A percentile compares a stretch with the other conserved stretches of the same genome.
phyloP scores from a whole-genome alignment of 2,329 filamentous ascomycete genomes.

The Trichoderma sp. region DNA sequence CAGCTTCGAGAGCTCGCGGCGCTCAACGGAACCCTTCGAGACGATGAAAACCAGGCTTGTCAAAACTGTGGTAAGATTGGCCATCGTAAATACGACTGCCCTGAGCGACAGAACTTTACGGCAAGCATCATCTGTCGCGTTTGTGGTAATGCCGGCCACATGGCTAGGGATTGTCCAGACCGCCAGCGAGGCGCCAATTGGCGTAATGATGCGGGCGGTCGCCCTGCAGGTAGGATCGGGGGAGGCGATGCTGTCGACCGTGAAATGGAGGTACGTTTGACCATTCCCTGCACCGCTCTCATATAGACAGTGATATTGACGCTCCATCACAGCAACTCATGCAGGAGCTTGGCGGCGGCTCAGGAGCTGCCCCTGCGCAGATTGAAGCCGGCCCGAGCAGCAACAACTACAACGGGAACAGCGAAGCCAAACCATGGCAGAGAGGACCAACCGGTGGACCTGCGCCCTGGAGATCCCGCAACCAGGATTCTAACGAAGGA shows the following conservation, averaged over 20 bases:
- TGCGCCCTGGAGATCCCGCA: slow-evolving; percentile 74
- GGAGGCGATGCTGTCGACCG: slow-evolving; percentile 84
- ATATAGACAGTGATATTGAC: not conserved
- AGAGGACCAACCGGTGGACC: slow-evolving; percentile 80
- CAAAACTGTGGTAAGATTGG: slow-evolving; percentile 99
- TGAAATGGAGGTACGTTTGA: slow-evolving; percentile 85
- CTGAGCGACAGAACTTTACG: slow-evolving; percentile 97
- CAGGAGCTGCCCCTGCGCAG: slow-evolving; percentile 69
- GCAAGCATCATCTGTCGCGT: slow-evolving; percentile 98
- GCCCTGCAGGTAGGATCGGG: slow-evolving; percentile 68
- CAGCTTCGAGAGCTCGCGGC: slow-evolving; percentile 96
- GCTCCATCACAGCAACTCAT: slow-evolving; percentile 75
- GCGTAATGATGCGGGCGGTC: slow-evolving; percentile 72
- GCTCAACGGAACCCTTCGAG: slow-evolving; percentile 97
- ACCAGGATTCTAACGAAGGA: slow-evolving; percentile 55
- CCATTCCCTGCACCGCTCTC: not conserved
- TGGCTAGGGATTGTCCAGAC: slow-evolving; percentile 97
- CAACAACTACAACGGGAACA: slow-evolving; percentile 45
- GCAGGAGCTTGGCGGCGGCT: slow-evolving; percentile 88
- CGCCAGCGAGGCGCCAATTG: slow-evolving; percentile 87
- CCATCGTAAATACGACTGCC: slow-evolving; percentile 98
- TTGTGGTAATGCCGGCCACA: slow-evolving; percentile 96
- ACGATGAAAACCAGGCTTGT: slow-evolving; percentile 98
- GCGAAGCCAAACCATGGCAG: slow-evolving; percentile 83
- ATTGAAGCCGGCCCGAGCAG: slow-evolving; percentile 82